Evolutionary conservation across 1,284 basidiomycete genomes (phyloP), one percentile per base, ranked within the genome.

Genomic region (Thelephora terrestris): DNA sequence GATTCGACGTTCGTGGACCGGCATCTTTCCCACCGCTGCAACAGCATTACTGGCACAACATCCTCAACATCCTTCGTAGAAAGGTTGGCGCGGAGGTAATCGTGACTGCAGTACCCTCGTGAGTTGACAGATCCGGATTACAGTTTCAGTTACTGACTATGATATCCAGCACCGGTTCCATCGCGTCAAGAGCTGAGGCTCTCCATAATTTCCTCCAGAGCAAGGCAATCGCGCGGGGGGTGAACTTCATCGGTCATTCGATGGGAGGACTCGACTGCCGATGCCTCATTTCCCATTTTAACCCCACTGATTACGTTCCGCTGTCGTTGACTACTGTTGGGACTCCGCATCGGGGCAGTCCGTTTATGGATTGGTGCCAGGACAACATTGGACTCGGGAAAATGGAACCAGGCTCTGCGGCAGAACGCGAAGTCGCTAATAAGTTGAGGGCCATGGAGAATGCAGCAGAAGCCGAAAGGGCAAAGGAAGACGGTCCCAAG

Each of bases 291-390:
- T 81, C 89, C 2, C 85, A 89, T 61, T 76, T 95, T 58, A 78
- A 78, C 53, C 93, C 95, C 0, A 74, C 70, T 16, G 80, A 88
- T 47, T 99, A 99, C 66, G 76, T 72, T 1, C 94, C 96, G 1
- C 67, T 92, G 36, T 93, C 90, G 6, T 70, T 99, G 51, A 98
- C 91, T 0, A 91, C 86, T 16, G 79, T 99, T 54, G 85, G 85
- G 42, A 98, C 96, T 0, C 96, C 96, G 16, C 96, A 99, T 65
- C 79, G 89, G 23, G 95, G 95, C 23, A 93, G 89, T 57, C 93
- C 95, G 0, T 98, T 99, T 65, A 99, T 99, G 96, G 93, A 98
- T 67, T 99, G 95, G 95, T 98, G 95, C 69, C 76, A 89, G 75
- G 85, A 87, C 47, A 86, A 92, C 58, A 85, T 95, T 53, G 92